phyloP scores from a whole-genome alignment of 2,329 filamentous ascomycete genomes.

The Exophiala viscosa region DNA sequence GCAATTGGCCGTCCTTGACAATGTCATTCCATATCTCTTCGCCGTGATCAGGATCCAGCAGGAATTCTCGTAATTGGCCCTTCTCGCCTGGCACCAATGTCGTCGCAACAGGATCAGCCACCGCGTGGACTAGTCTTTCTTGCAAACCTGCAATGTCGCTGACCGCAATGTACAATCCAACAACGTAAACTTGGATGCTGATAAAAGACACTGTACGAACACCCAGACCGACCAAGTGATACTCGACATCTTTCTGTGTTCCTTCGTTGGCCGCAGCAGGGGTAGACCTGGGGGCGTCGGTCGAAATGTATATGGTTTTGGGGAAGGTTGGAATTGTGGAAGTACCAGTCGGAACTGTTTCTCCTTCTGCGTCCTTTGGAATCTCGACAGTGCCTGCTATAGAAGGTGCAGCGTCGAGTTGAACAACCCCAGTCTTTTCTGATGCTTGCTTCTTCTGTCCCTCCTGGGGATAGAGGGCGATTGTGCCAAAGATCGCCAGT shows the following conservation, averaged over 20 bases:
- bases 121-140: conserved; percentile 67
- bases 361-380: conserved; percentile 54
- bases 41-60: conserved; percentile 67
- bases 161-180: conserved; percentile 86
- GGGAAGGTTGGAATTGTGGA: conserved; percentile 77
- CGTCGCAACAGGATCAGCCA: conserved; percentile 62
- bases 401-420: conserved; percentile 40
- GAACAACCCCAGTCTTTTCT: conserved; percentile 29
- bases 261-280: conserved; percentile 36
- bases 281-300: conserved; percentile 36
- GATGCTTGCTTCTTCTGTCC: conserved; percentile 16
- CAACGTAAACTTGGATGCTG: conserved; percentile 87
- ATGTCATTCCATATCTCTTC: conserved; percentile 72
- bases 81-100: conserved; percentile 81
- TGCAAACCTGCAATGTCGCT: conserved; percentile 79
- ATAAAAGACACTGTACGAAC: conserved; percentile 88
- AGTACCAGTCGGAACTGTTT: conserved; percentile 78
- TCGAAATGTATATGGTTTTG: conserved; percentile 62
- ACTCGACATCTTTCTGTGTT: conserved; percentile 58
- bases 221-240: conserved; percentile 83
- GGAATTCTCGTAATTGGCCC: conserved; percentile 62
- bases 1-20: conserved; percentile 62
- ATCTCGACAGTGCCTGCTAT: conserved; percentile 35
- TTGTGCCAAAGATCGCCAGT: conserved; percentile 40
- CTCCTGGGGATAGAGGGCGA: conserved; percentile 26